Evolutionary conservation across 768 basidiomycete species (phyloP).

Genomic region (Podaxis carcinomalis): DNA sequence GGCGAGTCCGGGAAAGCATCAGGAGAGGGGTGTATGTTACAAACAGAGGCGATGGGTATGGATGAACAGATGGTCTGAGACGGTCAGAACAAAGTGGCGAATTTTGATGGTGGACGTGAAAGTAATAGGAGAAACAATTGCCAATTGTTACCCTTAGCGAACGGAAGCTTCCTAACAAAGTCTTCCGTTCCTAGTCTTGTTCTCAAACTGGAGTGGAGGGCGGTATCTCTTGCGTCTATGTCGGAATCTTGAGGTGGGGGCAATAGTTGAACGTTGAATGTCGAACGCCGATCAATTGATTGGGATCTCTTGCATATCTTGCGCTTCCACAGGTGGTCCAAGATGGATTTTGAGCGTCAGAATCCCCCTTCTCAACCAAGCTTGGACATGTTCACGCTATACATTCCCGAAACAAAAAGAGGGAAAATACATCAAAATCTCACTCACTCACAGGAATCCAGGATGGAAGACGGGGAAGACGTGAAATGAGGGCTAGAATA

Average conservation of each 20-base stretch:
- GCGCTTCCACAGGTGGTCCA: slow-evolving; percentile 13
- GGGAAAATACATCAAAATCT: slow-evolving; percentile 31
- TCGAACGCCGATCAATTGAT: slow-evolving; percentile 3
- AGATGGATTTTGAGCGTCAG: slow-evolving; percentile 13
- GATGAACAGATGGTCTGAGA: background rate
- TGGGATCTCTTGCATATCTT: slow-evolving; percentile 14
- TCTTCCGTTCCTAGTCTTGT: background rate
- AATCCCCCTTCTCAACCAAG: slow-evolving; percentile 13
- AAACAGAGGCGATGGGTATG: background rate
- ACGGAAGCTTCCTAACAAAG: slow-evolving; percentile 5
- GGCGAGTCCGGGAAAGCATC: background rate
- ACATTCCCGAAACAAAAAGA: slow-evolving; percentile 5
- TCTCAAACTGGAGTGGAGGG: background rate
- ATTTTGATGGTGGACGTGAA: background rate
- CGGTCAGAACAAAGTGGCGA: background rate
- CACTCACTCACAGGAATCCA: slow-evolving; percentile 39
- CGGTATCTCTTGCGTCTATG: slow-evolving; percentile 3
- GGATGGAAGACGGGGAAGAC: background rate
- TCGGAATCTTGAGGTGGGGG: background rate
- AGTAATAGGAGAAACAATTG: background rate
- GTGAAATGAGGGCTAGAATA: background rate
- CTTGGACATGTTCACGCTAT: slow-evolving; percentile 16
- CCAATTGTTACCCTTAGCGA: background rate
- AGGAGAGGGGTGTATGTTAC: background rate
- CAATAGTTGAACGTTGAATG: background rate